Conservation (phyloP, 441 rosid genomes). For the Euphorbia celastroides region DNA sequence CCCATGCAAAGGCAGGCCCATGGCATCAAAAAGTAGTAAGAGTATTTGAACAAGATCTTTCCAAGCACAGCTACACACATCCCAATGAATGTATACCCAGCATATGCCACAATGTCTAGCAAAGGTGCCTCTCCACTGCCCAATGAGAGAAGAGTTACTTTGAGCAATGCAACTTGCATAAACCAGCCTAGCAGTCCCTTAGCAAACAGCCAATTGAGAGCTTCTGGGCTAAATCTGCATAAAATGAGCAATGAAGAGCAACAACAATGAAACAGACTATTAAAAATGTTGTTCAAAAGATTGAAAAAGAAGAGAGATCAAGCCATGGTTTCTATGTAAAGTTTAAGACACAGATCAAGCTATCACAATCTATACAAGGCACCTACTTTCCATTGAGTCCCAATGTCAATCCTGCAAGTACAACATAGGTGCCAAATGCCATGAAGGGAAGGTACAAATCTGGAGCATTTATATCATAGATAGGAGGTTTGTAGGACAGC, state of each 20-base stretch:
- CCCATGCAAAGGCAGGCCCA: constrained; percentile 80
- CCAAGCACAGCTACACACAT: constrained; percentile 62
- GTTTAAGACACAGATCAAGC: not conserved
- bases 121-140: constrained; percentile 86
- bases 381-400: constrained; percentile 90
- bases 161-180: constrained; percentile 72
- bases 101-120: constrained; percentile 85
- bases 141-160: constrained; percentile 67
- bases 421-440: constrained; percentile 88
- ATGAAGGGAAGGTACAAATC: constrained; percentile 91
- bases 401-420: constrained; percentile 84
- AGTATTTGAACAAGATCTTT: constrained; percentile 53
- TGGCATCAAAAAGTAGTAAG: constrained; percentile 74
- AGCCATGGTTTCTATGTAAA: not conserved
- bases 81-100: constrained; percentile 70
- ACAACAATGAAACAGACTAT: too few species aligned
- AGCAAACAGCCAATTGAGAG: constrained; percentile 73
- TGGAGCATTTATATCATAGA: constrained; percentile 90
- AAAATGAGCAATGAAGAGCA: constrained; percentile 6
- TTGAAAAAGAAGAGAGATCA: too few species aligned
- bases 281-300: too few species aligned
- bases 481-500: constrained; percentile 87
- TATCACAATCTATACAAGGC: not conserved
- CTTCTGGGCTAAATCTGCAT: constrained; percentile 80
- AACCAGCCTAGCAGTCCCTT: constrained; percentile 92